A percentile compares a stretch with the other conserved stretches of the same genome.
Conservation (phyloP, 2,329 filamentous ascomycete genomes). For the Beauveria bassiana region DNA sequence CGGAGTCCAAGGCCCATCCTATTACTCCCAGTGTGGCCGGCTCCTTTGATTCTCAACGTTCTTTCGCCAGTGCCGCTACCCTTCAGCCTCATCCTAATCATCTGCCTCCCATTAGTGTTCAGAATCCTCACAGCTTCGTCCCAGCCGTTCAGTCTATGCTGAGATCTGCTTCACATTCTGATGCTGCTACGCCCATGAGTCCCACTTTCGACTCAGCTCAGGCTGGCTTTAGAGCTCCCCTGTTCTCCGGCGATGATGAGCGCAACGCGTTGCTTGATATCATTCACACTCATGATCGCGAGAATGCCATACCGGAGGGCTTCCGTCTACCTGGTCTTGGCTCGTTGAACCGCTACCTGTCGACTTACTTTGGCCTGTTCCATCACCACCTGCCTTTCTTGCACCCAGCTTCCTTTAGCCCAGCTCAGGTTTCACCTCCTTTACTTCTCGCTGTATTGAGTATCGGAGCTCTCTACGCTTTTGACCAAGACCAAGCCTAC, state of each 20-base stretch:
- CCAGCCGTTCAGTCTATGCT: constrained; percentile 65
- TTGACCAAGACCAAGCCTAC: constrained; percentile 94
- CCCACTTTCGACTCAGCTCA: constrained; percentile 66
- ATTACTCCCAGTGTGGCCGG: constrained; percentile 57
- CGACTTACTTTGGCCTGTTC: constrained; percentile 94
- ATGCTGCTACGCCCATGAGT: constrained; percentile 65
- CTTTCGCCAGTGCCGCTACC: constrained; percentile 52
- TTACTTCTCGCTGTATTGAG: constrained; percentile 84
- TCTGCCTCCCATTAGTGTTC: constrained; percentile 61
- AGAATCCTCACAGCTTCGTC: constrained; percentile 51
- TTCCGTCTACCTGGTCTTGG: constrained; percentile 78
- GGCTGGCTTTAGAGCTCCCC: constrained; percentile 62
- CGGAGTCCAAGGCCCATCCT: constrained; percentile 69
- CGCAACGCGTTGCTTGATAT: constrained; percentile 79
- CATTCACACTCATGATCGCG: constrained; percentile 71
- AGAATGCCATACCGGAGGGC: constrained; percentile 75
- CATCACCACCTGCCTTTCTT: constrained; percentile 95
- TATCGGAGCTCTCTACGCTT: constrained; percentile 92
- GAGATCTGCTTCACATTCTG: constrained; percentile 60
- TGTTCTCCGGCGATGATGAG: constrained; percentile 77
- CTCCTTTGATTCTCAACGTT: constrained; percentile 60
- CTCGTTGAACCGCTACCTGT: constrained; percentile 83
- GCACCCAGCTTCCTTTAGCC: constrained; percentile 84
- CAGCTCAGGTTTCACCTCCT: constrained; percentile 70
- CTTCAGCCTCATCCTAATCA: constrained; percentile 52